A percentile compares a stretch with the other conserved stretches of the same genome.
These are phyloP conservation scores for Cladosporium sp. DNA, from an alignment of 2,329 filamentous ascomycete genomes.

Conservation along the genomic window DNA sequence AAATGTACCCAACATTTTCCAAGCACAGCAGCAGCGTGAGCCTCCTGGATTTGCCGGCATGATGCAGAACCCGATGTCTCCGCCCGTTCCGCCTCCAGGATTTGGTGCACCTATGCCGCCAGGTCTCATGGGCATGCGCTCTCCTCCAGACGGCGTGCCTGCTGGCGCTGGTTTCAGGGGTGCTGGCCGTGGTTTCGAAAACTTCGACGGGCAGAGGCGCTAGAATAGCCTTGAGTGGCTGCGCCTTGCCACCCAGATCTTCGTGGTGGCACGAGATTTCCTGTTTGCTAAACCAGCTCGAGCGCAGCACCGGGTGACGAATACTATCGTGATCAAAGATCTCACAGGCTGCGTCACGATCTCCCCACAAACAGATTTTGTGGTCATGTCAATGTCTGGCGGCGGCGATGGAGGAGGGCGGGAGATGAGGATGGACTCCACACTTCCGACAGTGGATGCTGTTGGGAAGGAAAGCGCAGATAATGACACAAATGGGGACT, in stretches of 20 bases:
- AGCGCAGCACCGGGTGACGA: neutral
- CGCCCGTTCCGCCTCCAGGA: slow-evolving; percentile 15
- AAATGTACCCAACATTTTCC: slow-evolving; percentile 15
- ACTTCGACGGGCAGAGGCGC: slow-evolving; percentile 15
- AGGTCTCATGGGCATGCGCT: slow-evolving; percentile 18
- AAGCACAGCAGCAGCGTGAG: slow-evolving; percentile 18
- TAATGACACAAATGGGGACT: slow-evolving; percentile 10
- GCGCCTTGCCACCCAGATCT: neutral
- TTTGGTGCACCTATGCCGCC: slow-evolving; percentile 18
- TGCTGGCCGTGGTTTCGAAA: slow-evolving; percentile 11
- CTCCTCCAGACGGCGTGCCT: slow-evolving; percentile 13
- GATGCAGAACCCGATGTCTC: slow-evolving; percentile 19
- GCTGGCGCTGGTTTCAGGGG: slow-evolving; percentile 11
- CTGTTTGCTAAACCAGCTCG: neutral
- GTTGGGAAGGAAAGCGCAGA: neutral
- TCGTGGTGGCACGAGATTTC: neutral
- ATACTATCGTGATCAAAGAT: neutral
- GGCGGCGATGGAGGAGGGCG: slow-evolving; percentile 1
- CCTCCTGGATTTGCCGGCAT: slow-evolving; percentile 18
- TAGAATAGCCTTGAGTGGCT: slow-evolving; percentile 18
- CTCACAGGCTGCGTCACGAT: neutral
- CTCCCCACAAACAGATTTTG: neutral
- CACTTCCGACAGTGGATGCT: neutral
- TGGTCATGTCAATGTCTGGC: slow-evolving; percentile 14
- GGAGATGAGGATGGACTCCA: slow-evolving; percentile 11